Conservation (phyloP, 495 filamentous ascomycete species). For the Astrothelium macrocarpum region DNA sequence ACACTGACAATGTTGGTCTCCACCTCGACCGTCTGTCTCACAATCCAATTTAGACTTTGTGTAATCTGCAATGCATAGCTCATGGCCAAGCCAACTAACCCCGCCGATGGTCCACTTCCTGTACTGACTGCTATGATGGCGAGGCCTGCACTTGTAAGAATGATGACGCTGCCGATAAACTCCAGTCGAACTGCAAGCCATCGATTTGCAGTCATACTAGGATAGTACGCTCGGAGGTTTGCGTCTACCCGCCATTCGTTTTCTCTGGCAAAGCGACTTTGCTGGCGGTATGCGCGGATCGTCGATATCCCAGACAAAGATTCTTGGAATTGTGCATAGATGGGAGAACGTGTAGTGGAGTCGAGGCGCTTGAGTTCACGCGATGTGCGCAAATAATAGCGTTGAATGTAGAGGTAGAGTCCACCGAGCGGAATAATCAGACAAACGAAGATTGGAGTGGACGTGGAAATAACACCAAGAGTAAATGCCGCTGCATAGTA, state of each 20-base stretch:
- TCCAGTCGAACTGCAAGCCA: conserved; percentile 95
- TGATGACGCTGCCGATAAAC: conserved; percentile 92
- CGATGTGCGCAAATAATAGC: conserved; percentile 94
- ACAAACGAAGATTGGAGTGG: conserved; percentile 71
- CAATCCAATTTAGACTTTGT: conserved; percentile 98
- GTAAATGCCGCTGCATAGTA: conserved; percentile 51
- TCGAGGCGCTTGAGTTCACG: conserved; percentile 94
- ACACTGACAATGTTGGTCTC: conserved; percentile 99
- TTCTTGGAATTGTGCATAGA: conserved; percentile 98
- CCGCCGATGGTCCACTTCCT: conserved; percentile 57
- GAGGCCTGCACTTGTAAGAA: conserved; percentile 75
- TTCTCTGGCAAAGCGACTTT: conserved; percentile 76
- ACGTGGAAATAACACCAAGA: conserved; percentile 68
- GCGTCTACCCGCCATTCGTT: conserved; percentile 98
- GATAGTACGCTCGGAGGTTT: conserved; percentile 92
- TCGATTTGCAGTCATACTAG: conserved; percentile 88
- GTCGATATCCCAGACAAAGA: conserved; percentile 89
- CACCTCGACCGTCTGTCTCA: conserved; percentile 96
- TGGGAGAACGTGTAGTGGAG: conserved; percentile 87
- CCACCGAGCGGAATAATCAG: conserved; percentile 71
- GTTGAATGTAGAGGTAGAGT: conserved; percentile 87
- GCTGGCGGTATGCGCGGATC: conserved; percentile 92
- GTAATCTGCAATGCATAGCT: conserved; percentile 97
- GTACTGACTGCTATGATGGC: conserved; percentile 70
- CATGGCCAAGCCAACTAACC: conserved; percentile 88